phyloP scores from a whole-genome alignment of 768 basidiomycete species.

The Trametes gibbosa region DNA sequence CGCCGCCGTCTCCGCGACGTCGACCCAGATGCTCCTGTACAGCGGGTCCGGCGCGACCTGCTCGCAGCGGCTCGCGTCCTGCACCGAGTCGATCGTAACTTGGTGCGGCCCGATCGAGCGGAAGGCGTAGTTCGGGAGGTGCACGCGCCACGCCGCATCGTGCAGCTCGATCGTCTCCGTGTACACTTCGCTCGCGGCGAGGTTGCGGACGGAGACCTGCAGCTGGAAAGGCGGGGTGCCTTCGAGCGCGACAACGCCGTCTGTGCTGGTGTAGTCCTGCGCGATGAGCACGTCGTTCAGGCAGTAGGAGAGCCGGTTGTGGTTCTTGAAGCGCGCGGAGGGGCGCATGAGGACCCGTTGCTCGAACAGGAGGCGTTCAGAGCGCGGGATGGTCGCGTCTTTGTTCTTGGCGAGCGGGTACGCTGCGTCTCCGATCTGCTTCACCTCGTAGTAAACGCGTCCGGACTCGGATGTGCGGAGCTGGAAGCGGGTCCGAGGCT shows the following conservation, averaged over 20 bases:
- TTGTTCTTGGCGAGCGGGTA: slow-evolving; percentile 75
- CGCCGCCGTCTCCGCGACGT: slow-evolving; percentile 95
- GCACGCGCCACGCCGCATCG: slow-evolving; percentile 64
- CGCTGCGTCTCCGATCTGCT: slow-evolving; percentile 81
- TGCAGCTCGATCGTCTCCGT: slow-evolving; percentile 50
- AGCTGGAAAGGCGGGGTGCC: slow-evolving; percentile 88
- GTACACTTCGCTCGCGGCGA: slow-evolving; percentile 67
- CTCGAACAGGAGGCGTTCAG: slow-evolving; percentile 72
- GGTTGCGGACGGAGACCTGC: slow-evolving; percentile 69
- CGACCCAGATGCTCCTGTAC: slow-evolving; percentile 69
- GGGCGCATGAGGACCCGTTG: slow-evolving; percentile 84
- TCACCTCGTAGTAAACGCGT: slow-evolving; percentile 85
- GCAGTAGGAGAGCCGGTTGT: slow-evolving; percentile 69
- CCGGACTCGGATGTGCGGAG: slow-evolving; percentile 76
- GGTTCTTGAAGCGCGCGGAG: slow-evolving; percentile 71
- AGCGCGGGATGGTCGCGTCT: slow-evolving; percentile 60
- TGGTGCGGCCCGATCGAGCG: slow-evolving; percentile 78
- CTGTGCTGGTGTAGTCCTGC: slow-evolving; percentile 47
- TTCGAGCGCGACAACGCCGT: slow-evolving; percentile 66
- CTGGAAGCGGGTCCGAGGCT: slow-evolving; percentile 75
- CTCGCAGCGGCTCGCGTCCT: slow-evolving; percentile 81
- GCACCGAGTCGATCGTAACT: slow-evolving; percentile 72
- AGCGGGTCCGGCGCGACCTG: slow-evolving; percentile 65
- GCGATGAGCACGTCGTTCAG: slow-evolving; percentile 64
- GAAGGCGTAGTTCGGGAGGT: slow-evolving; percentile 70